These are phyloP conservation scores for Fagopyrum homotropicum DNA, from an alignment of 148 eudicot genomes.

Conservation along the genomic window DNA sequence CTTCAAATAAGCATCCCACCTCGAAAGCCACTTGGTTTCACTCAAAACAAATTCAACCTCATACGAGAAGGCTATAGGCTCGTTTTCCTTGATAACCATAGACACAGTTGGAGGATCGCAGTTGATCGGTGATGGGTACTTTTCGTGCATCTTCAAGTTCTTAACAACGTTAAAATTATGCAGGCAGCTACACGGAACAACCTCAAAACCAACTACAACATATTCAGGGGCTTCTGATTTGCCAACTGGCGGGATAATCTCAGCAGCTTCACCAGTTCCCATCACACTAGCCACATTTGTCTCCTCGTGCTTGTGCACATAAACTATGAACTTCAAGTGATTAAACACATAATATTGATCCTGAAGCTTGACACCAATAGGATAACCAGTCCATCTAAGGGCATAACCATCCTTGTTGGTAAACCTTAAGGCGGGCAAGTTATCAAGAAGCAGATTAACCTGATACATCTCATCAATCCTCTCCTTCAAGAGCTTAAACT, in stretches of 20 bases:
- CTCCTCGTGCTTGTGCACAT: conserved; percentile 23
- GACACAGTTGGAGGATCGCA: conserved; percentile 20
- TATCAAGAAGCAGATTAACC: conserved; percentile 25
- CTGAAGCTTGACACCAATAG: conserved; percentile 20
- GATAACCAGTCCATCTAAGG: conserved; percentile 23
- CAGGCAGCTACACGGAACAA: conserved; percentile 16
- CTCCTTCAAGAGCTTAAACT: conserved; percentile 24
- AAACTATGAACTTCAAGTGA: conserved; percentile 24
- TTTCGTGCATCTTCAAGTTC: conserved; percentile 17
- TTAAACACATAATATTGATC: conserved; percentile 19
- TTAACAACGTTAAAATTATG: conserved; percentile 12
- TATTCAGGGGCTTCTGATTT: conserved; percentile 16
- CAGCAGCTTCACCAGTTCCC: conserved; percentile 25
- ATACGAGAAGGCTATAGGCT: conserved; percentile 18
- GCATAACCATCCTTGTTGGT: conserved; percentile 18
- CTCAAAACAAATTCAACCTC: conserved; percentile 22
- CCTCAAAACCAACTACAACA: conserved; percentile 22
- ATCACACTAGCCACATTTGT: conserved; percentile 22
- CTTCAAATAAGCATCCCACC: conserved; percentile 19
- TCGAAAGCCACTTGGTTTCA: conserved; percentile 18
- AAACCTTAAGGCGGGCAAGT: conserved; percentile 21
- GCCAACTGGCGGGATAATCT: conserved; percentile 18
- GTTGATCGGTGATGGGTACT: conserved; percentile 19
- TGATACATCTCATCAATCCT: conserved; percentile 28
- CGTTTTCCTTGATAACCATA: conserved; percentile 18